Conservation (phyloP, 2,329 filamentous ascomycete genomes). For the Fusarium luffae region DNA sequence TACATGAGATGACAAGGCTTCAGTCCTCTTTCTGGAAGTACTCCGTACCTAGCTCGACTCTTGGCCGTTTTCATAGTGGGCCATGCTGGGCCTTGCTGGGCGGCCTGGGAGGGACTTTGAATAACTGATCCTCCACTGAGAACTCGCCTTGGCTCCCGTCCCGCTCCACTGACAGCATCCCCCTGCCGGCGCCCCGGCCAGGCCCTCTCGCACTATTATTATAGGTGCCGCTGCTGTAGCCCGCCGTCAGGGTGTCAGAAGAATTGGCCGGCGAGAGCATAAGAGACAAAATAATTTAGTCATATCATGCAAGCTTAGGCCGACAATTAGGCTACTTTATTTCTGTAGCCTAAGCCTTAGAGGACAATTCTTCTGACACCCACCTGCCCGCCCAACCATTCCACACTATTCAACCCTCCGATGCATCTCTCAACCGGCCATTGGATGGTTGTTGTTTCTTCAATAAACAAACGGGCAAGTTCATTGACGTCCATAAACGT, state of each 20-base stretch:
- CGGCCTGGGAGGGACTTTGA: slow-evolving; percentile 29
- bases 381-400: slow-evolving; percentile 18
- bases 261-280: too few relatives aligned
- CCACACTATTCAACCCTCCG: slow-evolving; percentile 12
- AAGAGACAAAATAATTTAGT: too few relatives aligned
- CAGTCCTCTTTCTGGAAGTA: slow-evolving; percentile 11
- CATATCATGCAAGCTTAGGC: too few relatives aligned
- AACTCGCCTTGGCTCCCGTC: slow-evolving; percentile 30
- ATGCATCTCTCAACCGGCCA: slow-evolving; percentile 7
- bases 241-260: slow-evolving; percentile 1
- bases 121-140: slow-evolving; percentile 35
- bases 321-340: too few relatives aligned
- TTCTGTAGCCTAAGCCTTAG: too few relatives aligned
- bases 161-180: slow-evolving; percentile 40
- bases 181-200: slow-evolving; percentile 17
- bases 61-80: slow-evolving; percentile 32
- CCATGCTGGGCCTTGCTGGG: slow-evolving; percentile 8
- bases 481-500: neutral
- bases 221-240: slow-evolving; percentile 28
- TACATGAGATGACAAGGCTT: neutral
- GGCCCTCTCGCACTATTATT: slow-evolving; percentile 26
- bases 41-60: slow-evolving; percentile 24
- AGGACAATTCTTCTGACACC: too few relatives aligned
- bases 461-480: slow-evolving; percentile 9
- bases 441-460: slow-evolving; percentile 11